Evolutionary conservation across 495 filamentous ascomycete genomes (phyloP), one percentile per base, ranked within the genome.

Genomic region (Hypoxylon fuscum): DNA sequence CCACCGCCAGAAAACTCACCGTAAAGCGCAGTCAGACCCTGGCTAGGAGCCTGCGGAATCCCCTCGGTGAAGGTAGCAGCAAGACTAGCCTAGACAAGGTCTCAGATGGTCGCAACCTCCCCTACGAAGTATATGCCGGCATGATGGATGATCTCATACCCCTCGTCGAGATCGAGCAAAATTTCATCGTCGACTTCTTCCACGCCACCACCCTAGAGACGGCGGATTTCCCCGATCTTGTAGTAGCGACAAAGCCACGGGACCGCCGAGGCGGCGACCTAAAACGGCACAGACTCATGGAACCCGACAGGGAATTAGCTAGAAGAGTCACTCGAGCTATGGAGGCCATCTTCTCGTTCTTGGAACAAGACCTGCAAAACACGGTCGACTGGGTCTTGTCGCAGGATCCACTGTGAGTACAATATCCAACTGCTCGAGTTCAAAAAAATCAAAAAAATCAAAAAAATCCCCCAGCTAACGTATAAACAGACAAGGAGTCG

Each of bases 121-220:
- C 90, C 0, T 92, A 85, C 57, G 94, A 97, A 76, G 88, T 87
- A n/a, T 96, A 96, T 74, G 80, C 86, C 1, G 89, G 89, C 29
- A 84, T 88, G 12, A 77, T 97, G 38, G 86, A 90, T 44, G 91
- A 96, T 72, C 85, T 90, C 52, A 74, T 91, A 41, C 88, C 86
- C 17, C 83, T 95, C 55, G 86, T 97, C 34, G 88, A 89, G 44
- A 90, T 90, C 59, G 94, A 98, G 76, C 94, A 98, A 72, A 97
- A 97, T 68, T 98, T 97, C 66, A 78, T 96, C 22, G 86, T 96
- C 18, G 90, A 95, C 51, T 95, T 96, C 75, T 98, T 97, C 79
- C 92, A 96, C 53, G 82, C 95, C 7, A 89, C 87, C 29, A 95
- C 92, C 12, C 78, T 91, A 10, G 85, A 89, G 50, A 87, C 82